phyloP scores from a whole-genome alignment of 2,329 filamentous ascomycete genomes.

The Penicillium hesseltinei region DNA sequence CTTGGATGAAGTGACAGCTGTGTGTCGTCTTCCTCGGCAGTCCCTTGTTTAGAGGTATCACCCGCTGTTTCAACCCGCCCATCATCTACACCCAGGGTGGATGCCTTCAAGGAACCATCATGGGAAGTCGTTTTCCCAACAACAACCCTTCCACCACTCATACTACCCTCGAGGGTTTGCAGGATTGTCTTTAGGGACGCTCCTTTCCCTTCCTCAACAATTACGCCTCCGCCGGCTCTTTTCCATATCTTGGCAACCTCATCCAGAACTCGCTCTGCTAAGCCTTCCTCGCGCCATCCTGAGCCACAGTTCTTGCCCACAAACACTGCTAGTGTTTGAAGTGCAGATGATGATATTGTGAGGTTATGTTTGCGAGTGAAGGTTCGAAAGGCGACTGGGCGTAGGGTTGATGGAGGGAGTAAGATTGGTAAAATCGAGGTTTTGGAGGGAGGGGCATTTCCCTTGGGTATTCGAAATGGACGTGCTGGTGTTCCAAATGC shows the following conservation, averaged over 20 bases:
- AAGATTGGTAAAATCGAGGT: constrained; percentile 78
- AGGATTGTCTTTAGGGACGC: constrained; percentile 72
- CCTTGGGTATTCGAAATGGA: constrained; percentile 56
- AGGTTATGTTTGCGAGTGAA: constrained; percentile 98
- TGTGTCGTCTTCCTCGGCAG: constrained; percentile 55
- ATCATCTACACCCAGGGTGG: constrained; percentile 46
- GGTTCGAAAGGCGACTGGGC: constrained; percentile 88
- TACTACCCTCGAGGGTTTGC: constrained; percentile 78
- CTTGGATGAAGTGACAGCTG: constrained; percentile 68
- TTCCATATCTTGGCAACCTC: constrained; percentile 93
- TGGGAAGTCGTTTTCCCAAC: constrained; percentile 44
- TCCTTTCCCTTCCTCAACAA: constrained; percentile 77
- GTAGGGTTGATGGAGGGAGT: constrained; percentile 78
- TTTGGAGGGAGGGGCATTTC: constrained; percentile 51
- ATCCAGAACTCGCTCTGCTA: constrained; percentile 88
- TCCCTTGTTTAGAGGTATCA: constrained; percentile 47
- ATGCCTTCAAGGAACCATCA: constrained; percentile 17
- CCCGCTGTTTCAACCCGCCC: constrained; percentile 49
- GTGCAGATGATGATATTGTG: constrained; percentile 81
- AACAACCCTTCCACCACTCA: constrained; percentile 69
- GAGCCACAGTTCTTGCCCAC: constrained; percentile 92
- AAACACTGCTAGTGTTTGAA: constrained; percentile 82
- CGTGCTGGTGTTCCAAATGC: constrained; percentile 85
- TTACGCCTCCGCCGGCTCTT: constrained; percentile 79
- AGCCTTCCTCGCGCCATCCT: constrained; percentile 91